These are phyloP conservation scores for Rhodomyrtus tomentosa DNA, from an alignment of 345 rosid species.

Conservation along the genomic window DNA sequence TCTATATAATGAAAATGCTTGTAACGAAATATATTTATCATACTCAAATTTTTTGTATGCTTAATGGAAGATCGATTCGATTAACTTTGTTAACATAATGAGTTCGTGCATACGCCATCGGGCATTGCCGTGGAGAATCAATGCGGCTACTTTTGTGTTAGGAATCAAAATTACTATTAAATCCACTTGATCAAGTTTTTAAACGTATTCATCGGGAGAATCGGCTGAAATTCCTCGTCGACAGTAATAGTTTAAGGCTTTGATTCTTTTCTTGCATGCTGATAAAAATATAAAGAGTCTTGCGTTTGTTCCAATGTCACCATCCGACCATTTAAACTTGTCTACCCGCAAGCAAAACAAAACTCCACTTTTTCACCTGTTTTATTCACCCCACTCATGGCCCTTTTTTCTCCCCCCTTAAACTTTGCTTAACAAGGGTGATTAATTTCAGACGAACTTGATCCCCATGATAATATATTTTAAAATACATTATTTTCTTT, in stretches of 20 bases:
- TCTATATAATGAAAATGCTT: background rate
- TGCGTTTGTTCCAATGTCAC: background rate
- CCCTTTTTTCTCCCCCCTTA: background rate
- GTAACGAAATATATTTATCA: background rate
- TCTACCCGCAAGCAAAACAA: background rate
- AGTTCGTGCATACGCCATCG: background rate
- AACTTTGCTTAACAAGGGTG: no score
- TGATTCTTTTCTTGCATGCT: background rate
- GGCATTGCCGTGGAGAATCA: background rate
- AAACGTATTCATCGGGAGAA: background rate
- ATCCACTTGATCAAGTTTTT: background rate
- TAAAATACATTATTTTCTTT: background rate
- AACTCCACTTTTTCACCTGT: background rate
- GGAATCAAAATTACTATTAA: background rate
- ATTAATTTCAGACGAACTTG: background rate
- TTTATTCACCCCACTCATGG: background rate
- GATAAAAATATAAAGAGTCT: background rate
- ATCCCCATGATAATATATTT: background rate
- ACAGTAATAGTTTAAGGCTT: background rate
- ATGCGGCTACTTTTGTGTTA: background rate
- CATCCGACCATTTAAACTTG: background rate
- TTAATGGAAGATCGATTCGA: background rate
- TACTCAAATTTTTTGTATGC: background rate
- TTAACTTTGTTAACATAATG: background rate
- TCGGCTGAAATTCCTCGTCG: background rate